phyloP scores from a whole-genome alignment of 1,139 yeast species.

The Hansenula anomala region DNA sequence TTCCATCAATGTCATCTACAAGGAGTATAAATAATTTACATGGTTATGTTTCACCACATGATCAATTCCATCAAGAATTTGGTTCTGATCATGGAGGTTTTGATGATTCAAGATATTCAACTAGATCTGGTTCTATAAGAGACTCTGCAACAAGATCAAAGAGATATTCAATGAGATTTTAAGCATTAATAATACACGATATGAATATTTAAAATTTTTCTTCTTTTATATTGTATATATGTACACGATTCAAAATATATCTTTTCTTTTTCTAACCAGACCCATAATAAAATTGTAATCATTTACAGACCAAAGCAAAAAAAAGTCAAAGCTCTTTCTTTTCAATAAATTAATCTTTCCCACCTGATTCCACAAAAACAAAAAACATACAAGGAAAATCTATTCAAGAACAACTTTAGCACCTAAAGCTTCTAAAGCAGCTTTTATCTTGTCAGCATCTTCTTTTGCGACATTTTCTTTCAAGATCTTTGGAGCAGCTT shows the following conservation, averaged over 20 bases:
- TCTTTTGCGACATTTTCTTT: constrained; percentile 63
- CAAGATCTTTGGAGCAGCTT: constrained; percentile 87
- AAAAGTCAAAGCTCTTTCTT: too few relatives aligned
- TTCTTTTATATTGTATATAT: constrained; percentile 1
- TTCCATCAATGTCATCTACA: not conserved
- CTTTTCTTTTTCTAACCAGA: not conserved
- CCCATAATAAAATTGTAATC: too few relatives aligned
- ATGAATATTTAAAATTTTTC: not conserved
- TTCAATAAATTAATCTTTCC: not conserved
- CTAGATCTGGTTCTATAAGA: not conserved
- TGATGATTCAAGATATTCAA: not conserved
- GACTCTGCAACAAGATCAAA: constrained; percentile 5
- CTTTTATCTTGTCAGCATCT: constrained; percentile 77
- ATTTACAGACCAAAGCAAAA: too few relatives aligned
- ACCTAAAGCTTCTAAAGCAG: constrained; percentile 90
- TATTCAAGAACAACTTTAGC: constrained; percentile 89
- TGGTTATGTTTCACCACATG: not conserved
- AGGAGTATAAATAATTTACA: not conserved
- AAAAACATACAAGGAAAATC: constrained; percentile 7
- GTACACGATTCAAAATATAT: constrained; percentile 5
- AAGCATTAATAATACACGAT: too few relatives aligned
- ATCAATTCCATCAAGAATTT: not conserved
- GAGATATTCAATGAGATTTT: constrained; percentile 21
- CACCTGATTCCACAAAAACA: not conserved
- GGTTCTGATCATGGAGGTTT: not conserved